These are phyloP conservation scores for Tetradesmus obliquus DNA, from an alignment of 139 green algal species.

Conservation along the genomic window DNA sequence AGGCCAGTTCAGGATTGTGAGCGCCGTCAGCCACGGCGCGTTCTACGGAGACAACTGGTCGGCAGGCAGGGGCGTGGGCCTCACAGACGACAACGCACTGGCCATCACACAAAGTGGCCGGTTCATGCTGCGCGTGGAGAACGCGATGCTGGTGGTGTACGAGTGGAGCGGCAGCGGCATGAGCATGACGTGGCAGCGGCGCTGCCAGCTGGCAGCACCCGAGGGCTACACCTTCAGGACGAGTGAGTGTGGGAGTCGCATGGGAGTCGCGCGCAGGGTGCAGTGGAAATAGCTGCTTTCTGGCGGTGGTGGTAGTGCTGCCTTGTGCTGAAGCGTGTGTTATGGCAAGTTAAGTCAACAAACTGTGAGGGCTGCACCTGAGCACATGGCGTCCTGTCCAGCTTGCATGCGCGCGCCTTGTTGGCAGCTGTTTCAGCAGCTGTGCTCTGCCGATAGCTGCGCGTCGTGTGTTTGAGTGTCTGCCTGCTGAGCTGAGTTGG, in stretches of 20 bases:
- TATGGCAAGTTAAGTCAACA: too few species aligned
- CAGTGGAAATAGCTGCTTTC: too few species aligned
- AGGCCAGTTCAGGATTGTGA: not conserved
- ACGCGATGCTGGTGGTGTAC: slow-evolving; percentile 33
- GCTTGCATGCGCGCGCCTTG: not conserved
- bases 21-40: not conserved
- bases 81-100: slow-evolving; percentile 12
- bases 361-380: too few species aligned
- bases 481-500: not conserved
- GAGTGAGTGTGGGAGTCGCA: not conserved
- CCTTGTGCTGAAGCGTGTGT: too few species aligned
- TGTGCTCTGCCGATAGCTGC: not conserved
- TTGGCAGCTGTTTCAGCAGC: not conserved
- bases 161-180: slow-evolving; percentile 30
- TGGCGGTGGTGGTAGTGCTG: too few species aligned
- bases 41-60: not conserved
- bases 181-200: slow-evolving; percentile 16
- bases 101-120: not conserved
- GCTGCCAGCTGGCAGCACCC: slow-evolving; percentile 11
- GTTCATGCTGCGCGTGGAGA: slow-evolving; percentile 22
- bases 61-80: not conserved
- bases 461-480: not conserved
- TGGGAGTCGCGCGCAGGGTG: too few species aligned
- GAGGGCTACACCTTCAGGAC: slow-evolving; percentile 36
- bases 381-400: too few species aligned